Base-by-base conservation (phyloP, 495 filamentous ascomycete genomes). In the Venustampulla echinocandica region DNA sequence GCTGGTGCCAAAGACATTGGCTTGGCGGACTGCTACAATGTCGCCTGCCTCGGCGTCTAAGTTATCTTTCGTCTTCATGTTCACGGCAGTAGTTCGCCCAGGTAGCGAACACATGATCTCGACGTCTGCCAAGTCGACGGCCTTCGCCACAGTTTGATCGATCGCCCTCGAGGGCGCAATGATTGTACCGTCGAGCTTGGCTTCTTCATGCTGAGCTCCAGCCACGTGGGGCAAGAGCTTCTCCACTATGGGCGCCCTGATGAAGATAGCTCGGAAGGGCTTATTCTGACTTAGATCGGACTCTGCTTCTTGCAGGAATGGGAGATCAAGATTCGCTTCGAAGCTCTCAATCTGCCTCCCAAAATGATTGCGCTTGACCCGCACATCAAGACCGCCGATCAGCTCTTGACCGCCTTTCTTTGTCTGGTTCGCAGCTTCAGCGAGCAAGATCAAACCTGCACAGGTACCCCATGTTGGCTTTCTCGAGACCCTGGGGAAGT, bases 401-500 rank as follows among this genome's bases (percentile, higher is more conserved):
- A 97, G 76, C 40, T 95, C 88, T 58, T 97, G 92, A 0, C 92
- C 92, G 34, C 88, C 89, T 48, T 82, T 79, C 61, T 95, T 97
- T 2, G 85, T 90, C 19, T 80, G 74, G 60, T 89, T 90, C 18
- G 92, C 93, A 34, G 82, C 78, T 60, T 95, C 88, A 10, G 87
- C 81, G 36, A 98, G 82, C 28, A 97, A 67, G 52, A 98, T 96
- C 46, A 98, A 73, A 4, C 92, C 92, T 18, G 92, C 92, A 61
- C 92, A 98, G 19, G 92, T 97, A 10, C 92, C 92, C 92, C 92
- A 98, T 14, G 82, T 85, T 15, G 93, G 90, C 60, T 85, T 90
- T 55, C 81, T 76, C 39, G 77, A 54, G n/a, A 81, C 69, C 57
- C 69, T 73, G 30, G 17, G n/a, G 10, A n/a, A 14, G 17, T 20